Percentiles rank a stretch among this genome's conserved stretches.
Evolutionary conservation across 805 yeast species (phyloP).

Genomic region (Myxozyma lipomycoides): DNA sequence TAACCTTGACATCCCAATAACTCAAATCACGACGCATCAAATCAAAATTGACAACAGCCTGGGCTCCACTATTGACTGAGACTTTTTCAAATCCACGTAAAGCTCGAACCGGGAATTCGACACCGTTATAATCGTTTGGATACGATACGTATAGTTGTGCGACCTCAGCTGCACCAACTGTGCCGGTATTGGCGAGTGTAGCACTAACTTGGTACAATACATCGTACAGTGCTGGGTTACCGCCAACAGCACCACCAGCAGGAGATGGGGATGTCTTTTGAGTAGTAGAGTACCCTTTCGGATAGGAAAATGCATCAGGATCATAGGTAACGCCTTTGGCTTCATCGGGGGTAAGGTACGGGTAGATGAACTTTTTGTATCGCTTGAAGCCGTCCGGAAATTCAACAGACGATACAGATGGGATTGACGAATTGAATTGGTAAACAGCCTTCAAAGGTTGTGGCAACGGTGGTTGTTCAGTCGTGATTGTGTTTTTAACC

Average conservation of each 20-base stretch:
- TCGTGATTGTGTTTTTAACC: conserved; percentile 44
- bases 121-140: conserved; percentile 39
- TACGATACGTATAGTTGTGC: conserved; percentile 53
- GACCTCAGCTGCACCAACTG: conserved; percentile 46
- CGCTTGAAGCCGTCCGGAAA: conserved; percentile 37
- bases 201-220: conserved; percentile 46
- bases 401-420: conserved; percentile 39
- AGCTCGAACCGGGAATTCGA: conserved; percentile 51
- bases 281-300: conserved; percentile 39
- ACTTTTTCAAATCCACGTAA: conserved; percentile 59
- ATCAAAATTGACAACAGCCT: conserved; percentile 42
- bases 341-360: conserved; percentile 19
- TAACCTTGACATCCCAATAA: conserved; percentile 52
- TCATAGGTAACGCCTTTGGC: conserved; percentile 10
- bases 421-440: conserved; percentile 11
- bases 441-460: background rate
- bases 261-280: conserved; percentile 31
- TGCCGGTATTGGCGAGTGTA: conserved; percentile 48
- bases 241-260: conserved; percentile 53
- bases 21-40: conserved; percentile 52
- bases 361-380: conserved; percentile 32
- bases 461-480: conserved; percentile 20
- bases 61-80: conserved; percentile 43
- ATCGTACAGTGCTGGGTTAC: conserved; percentile 60
- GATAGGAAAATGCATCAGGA: conserved; percentile 37